Percentiles rank a stretch among this genome's conserved stretches.
Conservation (phyloP, 2,329 filamentous ascomycete species). For the Xylaria sp. region DNA sequence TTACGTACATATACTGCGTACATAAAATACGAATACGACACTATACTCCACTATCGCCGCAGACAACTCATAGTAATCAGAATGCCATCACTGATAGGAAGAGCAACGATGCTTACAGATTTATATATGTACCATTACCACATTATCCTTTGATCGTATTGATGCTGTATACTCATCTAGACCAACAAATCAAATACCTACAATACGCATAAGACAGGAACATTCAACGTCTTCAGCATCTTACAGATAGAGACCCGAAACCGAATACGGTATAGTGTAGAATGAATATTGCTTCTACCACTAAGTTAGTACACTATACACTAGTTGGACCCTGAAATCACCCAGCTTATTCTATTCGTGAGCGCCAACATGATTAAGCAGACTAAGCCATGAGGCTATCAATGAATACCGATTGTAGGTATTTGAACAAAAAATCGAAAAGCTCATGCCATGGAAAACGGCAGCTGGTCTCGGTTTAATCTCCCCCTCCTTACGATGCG, state of each 20-base stretch:
- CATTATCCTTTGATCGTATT: not conserved
- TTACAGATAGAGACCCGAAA: conserved; percentile 4
- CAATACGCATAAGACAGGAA: too few relatives aligned
- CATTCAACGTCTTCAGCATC: not conserved
- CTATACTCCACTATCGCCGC: not conserved
- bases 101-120: not conserved
- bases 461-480: not conserved
- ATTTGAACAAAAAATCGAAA: not conserved
- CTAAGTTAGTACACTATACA: too few relatives aligned
- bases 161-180: not conserved
- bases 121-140: not conserved
- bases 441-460: not conserved
- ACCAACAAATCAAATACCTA: too few relatives aligned
- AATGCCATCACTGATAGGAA: not conserved
- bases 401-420: too few relatives aligned
- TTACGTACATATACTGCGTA: not conserved
- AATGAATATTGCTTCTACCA: too few relatives aligned
- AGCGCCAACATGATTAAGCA: too few relatives aligned
- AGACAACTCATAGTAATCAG: not conserved
- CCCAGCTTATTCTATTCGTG: not conserved
- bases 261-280: conserved; percentile 19
- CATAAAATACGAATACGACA: conserved; percentile 10
- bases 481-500: not conserved
- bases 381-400: too few relatives aligned
- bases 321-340: not conserved